These are phyloP conservation scores for Ascoidea asiatica DNA, from an alignment of 805 yeast genomes.

Conservation along the genomic window DNA sequence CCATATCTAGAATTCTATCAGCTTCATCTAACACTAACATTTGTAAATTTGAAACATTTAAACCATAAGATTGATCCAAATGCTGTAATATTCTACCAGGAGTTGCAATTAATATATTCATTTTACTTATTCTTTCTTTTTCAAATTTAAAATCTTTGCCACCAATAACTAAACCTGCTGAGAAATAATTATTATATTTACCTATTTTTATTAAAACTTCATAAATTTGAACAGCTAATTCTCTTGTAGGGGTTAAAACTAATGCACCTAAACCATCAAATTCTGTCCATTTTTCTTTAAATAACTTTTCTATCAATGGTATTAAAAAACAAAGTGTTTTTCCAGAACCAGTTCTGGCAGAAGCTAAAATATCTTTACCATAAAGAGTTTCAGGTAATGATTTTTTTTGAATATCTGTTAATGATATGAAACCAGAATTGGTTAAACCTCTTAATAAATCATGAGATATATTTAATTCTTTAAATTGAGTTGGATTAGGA, in stretches of 20 bases:
- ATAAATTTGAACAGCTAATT: constrained; percentile 80
- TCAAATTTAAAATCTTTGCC: constrained; percentile 82
- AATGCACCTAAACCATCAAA: constrained; percentile 83
- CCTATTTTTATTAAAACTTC: constrained; percentile 82
- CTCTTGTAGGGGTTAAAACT: constrained; percentile 86
- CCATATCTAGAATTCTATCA: constrained; percentile 88
- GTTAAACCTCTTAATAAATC: constrained; percentile 59
- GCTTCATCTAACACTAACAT: constrained; percentile 82
- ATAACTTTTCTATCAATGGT: constrained; percentile 63
- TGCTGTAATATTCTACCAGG: constrained; percentile 89
- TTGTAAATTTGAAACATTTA: constrained; percentile 64
- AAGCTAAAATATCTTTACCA: constrained; percentile 71
- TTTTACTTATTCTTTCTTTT: constrained; percentile 60
- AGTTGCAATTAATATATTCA: constrained; percentile 79
- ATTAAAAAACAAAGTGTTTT: constrained; percentile 78
- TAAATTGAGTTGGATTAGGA: constrained; percentile 35
- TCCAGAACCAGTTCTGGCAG: constrained; percentile 80
- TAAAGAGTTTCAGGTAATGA: constrained; percentile 67
- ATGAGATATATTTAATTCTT: constrained; percentile 63
- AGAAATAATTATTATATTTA: constrained; percentile 50
- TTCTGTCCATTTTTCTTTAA: constrained; percentile 63
- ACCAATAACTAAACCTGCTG: constrained; percentile 88
- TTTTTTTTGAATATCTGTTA: constrained; percentile 79
- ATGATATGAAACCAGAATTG: constrained; percentile 60
- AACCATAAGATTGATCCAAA: constrained; percentile 76